Base-by-base conservation (phyloP, 1,139 yeast species). In the Geotrichum histeridarum region DNA sequence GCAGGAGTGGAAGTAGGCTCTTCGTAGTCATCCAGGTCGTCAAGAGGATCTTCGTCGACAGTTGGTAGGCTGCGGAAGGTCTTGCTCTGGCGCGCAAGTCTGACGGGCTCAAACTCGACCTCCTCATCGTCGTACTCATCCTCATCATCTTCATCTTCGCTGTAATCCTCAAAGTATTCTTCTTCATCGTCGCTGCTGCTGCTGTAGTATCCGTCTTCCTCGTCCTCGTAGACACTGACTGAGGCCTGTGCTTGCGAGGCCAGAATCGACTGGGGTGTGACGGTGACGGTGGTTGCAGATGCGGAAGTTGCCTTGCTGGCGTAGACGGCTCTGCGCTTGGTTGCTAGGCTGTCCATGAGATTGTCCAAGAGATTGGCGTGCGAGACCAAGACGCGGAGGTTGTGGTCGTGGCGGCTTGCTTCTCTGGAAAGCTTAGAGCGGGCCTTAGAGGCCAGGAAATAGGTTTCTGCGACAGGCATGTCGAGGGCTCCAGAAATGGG, bases 341-440 rank as follows among this genome's bases (percentile, higher is more conserved):
- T 53, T 12, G 64, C 57, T 9, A 67, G 58, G 14, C 61, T 48
- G 46, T 82, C 90, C 81, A 86, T 82, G 47, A 86, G 67, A 59
- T 76, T 76, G 65, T 86, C 95, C 57, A 86, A 75, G 73, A 86
- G 72, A 68, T 86, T 86, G 17, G 94, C 93, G 69, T 86, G 94
- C 36, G 82, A 77, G 2, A 86, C 91, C 48, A 86, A 75, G 49
- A 76, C 71, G 57, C 89, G 75, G 54, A 86, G 73, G 57, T 82
- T 73, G 43, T 84, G 80, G 61, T 83, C 86, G 8, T 79, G 78
- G 59, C 77, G 77, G 37, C 79, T 67, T 3, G 91, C 91, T 66
- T 84, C 90, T 56, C 70, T 76, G 42, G 88, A 80, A 38, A 86
- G 77, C 71, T 84, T 86, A 42, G 78, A 65, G 66, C 88, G 80